These are phyloP conservation scores for Tricholoma sp. DNA, from an alignment of 768 basidiomycete species.

Conservation along the genomic window DNA sequence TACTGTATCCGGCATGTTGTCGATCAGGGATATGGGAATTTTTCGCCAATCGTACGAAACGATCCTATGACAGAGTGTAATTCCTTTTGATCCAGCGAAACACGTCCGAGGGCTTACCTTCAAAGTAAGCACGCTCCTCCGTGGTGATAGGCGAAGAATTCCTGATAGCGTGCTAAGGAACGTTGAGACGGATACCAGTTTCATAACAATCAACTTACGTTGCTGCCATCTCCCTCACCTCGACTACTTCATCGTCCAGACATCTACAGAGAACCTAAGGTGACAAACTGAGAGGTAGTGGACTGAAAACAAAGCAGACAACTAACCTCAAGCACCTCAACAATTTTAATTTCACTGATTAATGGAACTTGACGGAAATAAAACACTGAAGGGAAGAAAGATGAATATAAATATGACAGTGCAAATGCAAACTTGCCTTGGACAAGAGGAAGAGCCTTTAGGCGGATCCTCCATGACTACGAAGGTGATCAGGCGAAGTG, in stretches of 20 bases:
- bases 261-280: slow-evolving; percentile 70
- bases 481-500: slow-evolving; percentile 4
- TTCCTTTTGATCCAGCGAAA: background rate
- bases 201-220: slow-evolving; percentile 46
- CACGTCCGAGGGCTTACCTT: slow-evolving; percentile 41
- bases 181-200: background rate
- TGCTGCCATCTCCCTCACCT: slow-evolving; percentile 87
- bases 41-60: slow-evolving; percentile 72
- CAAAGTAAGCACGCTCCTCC: slow-evolving; percentile 68
- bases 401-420: background rate
- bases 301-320: background rate
- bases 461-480: slow-evolving; percentile 83
- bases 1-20: slow-evolving; percentile 60
- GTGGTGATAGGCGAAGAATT: slow-evolving; percentile 75
- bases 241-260: slow-evolving; percentile 80
- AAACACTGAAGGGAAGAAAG: slow-evolving; percentile 43
- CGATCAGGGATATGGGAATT: slow-evolving; percentile 61
- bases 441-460: slow-evolving; percentile 81
- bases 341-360: slow-evolving; percentile 67
- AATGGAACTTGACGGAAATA: slow-evolving; percentile 88
- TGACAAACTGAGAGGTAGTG: background rate
- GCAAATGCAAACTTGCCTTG: slow-evolving; percentile 46
- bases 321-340: slow-evolving; percentile 74
- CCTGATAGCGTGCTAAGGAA: slow-evolving; percentile 65
- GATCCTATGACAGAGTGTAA: slow-evolving; percentile 42